phyloP scores from a whole-genome alignment of 305 asterid species.

The Fraxinus greggii region DNA sequence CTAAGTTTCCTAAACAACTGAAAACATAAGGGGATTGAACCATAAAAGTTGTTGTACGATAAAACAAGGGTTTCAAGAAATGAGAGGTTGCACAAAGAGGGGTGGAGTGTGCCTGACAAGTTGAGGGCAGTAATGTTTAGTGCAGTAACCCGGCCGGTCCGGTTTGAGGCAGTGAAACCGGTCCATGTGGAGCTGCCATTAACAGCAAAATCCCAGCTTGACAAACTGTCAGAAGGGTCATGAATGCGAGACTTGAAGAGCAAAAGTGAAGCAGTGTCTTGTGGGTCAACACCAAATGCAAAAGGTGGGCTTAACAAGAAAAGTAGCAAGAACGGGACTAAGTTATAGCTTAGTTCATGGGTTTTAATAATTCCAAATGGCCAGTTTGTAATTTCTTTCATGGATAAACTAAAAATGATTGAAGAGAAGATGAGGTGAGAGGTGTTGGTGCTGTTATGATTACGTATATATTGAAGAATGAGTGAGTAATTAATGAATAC shows the following conservation, averaged over 20 bases:
- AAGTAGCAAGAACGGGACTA: slow-evolving; percentile 13
- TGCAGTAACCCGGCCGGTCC: slow-evolving; percentile 52
- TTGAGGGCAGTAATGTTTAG: slow-evolving; percentile 66
- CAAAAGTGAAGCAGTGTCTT: slow-evolving; percentile 57
- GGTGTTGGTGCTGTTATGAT: background rate
- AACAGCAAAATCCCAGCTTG: slow-evolving; percentile 49
- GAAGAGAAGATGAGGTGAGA: background rate
- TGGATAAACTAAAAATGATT: slow-evolving; percentile 9
- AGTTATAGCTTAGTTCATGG: background rate
- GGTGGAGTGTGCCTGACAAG: slow-evolving; percentile 56
- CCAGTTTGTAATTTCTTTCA: slow-evolving; percentile 25
- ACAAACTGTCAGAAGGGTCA: slow-evolving; percentile 43
- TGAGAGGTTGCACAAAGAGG: slow-evolving; percentile 70
- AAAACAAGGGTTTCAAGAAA: slow-evolving; percentile 57
- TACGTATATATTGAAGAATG: background rate
- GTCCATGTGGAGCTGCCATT: slow-evolving; percentile 36
- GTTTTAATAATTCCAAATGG: slow-evolving; percentile 17
- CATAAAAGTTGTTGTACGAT: slow-evolving; percentile 59
- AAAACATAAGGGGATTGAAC: slow-evolving; percentile 57
- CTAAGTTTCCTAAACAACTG: slow-evolving; percentile 38
- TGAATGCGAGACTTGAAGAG: slow-evolving; percentile 57
- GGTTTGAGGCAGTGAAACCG: slow-evolving; percentile 56
- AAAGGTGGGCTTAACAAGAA: slow-evolving; percentile 21
- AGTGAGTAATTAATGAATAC: background rate
- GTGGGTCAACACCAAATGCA: slow-evolving; percentile 34